Base-by-base conservation (phyloP, 2,329 filamentous ascomycete genomes). In the Sporothrix variecibatus region DNA sequence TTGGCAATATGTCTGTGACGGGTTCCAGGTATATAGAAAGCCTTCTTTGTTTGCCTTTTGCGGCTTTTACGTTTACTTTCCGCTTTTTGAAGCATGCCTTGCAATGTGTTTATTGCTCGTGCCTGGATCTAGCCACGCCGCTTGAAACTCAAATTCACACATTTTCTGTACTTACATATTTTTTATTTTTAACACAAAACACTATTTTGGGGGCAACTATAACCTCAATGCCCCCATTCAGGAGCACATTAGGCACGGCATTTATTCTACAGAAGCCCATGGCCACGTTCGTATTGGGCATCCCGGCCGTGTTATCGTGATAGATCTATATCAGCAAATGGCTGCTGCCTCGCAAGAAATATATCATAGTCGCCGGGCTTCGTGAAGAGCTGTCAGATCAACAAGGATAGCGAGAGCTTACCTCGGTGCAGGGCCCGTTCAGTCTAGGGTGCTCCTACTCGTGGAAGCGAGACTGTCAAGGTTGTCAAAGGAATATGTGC, bases 1-100 rank as follows among this genome's bases (percentile, higher is more conserved):
- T 17, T 15, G 72, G 23, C 62, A 69, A 73, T 56, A 26, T 73
- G 64, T 69, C 62, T 68, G 72, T 60, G 62, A 73, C 72, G 38
- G 71, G 62, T 49, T 58, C 62, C 72, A 60, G 62, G 51, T 72
- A 72, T 73, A 69, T 31, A 58, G 51, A 23, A 49, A 43, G 9
- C 12, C 34, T 11, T 23, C 17, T 46, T 60, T 58, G 43, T 46
- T 68, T 68, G 4, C 20, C 8, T 34, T 23, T 20, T 26, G 43
- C 53, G n/a, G 15, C 15, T 31, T n/a, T 28, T 28, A 1, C 23
- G 28, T 28, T n/a, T 6, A n/a, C 6, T 28, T 40, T 62, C 15
- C 23, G 15, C 17, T 31, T n/a, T 51, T n/a, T 58, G 31, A 15
- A 71, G 26, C 58, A 20, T 6, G 1, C n/a, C 20, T 40, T 34